Conservation (phyloP, 1,139 yeast genomes). For the Zygosaccharomyces pseudobailii region DNA sequence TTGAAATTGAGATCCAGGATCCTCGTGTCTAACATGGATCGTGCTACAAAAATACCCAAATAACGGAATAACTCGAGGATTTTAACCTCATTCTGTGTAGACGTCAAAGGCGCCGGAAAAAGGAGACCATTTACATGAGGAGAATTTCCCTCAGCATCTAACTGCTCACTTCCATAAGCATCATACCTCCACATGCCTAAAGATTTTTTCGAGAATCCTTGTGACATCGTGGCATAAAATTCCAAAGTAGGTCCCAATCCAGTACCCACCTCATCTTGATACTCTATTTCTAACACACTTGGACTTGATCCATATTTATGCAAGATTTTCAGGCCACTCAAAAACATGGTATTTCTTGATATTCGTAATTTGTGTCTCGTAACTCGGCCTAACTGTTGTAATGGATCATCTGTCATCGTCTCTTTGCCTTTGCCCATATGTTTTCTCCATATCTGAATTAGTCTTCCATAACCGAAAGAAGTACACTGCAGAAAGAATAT, state of each 20-base stretch:
- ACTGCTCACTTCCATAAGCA: conserved; percentile 20
- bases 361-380: conserved; percentile 78
- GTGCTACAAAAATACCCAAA: conserved; percentile 79
- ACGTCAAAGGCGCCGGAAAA: conserved; percentile 65
- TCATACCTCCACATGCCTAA: conserved; percentile 65
- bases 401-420: conserved; percentile 21
- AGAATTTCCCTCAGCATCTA: conserved; percentile 29
- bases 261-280: conserved; percentile 89
- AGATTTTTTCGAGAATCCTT: conserved; percentile 57
- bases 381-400: conserved; percentile 63
- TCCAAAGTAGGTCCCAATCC: conserved; percentile 96
- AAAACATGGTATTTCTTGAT: conserved; percentile 63
- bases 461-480: conserved; percentile 85
- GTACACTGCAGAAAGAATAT: conserved; percentile 77
- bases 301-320: conserved; percentile 75
- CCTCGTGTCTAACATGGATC: conserved; percentile 82
- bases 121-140: conserved; percentile 55
- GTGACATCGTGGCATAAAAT: conserved; percentile 79
- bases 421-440: conserved; percentile 44
- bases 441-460: conserved; percentile 73
- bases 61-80: conserved; percentile 54
- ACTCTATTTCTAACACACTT: conserved; percentile 80
- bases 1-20: conserved; percentile 80
- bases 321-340: conserved; percentile 77
- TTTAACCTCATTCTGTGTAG: conserved; percentile 41